These are phyloP conservation scores for Thraustochytrium sp. DNA, from an alignment of 352 stramenopile genomes.

Conservation along the genomic window DNA sequence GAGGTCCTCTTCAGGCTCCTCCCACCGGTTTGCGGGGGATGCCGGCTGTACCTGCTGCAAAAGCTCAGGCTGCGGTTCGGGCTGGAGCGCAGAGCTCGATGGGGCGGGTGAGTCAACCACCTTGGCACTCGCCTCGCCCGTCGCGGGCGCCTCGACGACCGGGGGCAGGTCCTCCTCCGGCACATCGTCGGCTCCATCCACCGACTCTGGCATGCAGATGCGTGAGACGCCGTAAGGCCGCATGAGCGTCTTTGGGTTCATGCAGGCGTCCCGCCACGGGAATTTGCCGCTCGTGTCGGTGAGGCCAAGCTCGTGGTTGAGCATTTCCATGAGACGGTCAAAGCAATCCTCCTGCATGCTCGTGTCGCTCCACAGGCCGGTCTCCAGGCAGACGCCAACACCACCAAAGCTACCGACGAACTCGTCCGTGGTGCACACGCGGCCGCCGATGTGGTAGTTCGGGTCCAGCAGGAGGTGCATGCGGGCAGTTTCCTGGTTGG, in stretches of 20 bases:
- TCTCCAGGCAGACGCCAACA: constrained; percentile 65
- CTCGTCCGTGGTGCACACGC: constrained; percentile 64
- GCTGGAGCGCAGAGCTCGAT: no score
- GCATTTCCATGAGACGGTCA: constrained; percentile 56
- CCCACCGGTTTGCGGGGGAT: no score
- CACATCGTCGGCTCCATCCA: no score
- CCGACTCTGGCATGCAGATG: neutral
- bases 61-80: no score
- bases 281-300: constrained; percentile 33
- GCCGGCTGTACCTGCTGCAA: no score
- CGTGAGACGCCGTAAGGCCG: neutral
- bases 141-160: no score
- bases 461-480: constrained; percentile 64
- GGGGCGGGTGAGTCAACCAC: no score
- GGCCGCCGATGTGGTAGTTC: constrained; percentile 57
- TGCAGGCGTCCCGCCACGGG: neutral
- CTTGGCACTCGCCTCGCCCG: no score
- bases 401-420: constrained; percentile 61
- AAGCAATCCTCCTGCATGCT: constrained; percentile 59
- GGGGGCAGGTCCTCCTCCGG: no score
- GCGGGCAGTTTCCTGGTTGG: neutral
- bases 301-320: constrained; percentile 56
- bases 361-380: constrained; percentile 59
- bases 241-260: neutral
- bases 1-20: no score